A percentile compares a stretch with the other conserved stretches of the same genome.
Evolutionary conservation across 2,329 filamentous ascomycete species (phyloP).

Genomic region (Cercospora nicotianae): DNA sequence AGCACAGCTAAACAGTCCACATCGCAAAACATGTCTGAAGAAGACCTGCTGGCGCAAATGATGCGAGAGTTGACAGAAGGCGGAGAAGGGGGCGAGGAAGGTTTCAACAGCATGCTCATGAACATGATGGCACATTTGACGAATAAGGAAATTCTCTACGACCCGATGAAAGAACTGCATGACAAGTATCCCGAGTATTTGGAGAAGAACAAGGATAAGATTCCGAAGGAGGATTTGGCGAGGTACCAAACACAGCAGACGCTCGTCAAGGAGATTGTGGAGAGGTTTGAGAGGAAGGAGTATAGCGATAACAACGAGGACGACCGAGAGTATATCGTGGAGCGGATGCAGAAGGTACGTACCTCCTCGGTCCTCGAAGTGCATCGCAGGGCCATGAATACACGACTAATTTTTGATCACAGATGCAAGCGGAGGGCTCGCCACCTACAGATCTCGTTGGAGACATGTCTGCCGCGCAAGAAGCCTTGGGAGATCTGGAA

Average conservation of each 20-base stretch:
- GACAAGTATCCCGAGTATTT: conserved; percentile 93
- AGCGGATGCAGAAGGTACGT: conserved; percentile 92
- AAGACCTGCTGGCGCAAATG: conserved; percentile 89
- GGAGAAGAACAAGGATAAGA: conserved; percentile 69
- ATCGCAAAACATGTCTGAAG: conserved; percentile 52
- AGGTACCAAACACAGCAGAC: conserved; percentile 78
- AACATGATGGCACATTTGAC: conserved; percentile 99
- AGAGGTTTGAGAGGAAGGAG: conserved; percentile 76
- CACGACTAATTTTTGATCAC: conserved; percentile 11
- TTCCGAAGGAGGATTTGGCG: conserved; percentile 68
- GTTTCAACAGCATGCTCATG: conserved; percentile 91
- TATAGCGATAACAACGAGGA: conserved; percentile 80
- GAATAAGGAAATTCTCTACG: conserved; percentile 96
- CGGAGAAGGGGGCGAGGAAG: conserved; percentile 67
- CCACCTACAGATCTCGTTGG: conserved; percentile 89
- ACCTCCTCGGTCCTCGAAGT: not conserved
- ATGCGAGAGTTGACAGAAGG: conserved; percentile 80
- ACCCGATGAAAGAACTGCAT: conserved; percentile 96
- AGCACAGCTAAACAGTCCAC: conserved; percentile 80
- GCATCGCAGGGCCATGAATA: not conserved
- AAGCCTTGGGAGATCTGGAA: conserved; percentile 58
- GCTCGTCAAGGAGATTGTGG: conserved; percentile 82
- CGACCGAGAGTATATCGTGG: conserved; percentile 90
- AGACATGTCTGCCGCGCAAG: conserved; percentile 81
- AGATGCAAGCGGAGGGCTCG: conserved; percentile 97